Evolutionary conservation across 2,329 filamentous ascomycete genomes (phyloP).

Genomic region (Daldinia sp.): DNA sequence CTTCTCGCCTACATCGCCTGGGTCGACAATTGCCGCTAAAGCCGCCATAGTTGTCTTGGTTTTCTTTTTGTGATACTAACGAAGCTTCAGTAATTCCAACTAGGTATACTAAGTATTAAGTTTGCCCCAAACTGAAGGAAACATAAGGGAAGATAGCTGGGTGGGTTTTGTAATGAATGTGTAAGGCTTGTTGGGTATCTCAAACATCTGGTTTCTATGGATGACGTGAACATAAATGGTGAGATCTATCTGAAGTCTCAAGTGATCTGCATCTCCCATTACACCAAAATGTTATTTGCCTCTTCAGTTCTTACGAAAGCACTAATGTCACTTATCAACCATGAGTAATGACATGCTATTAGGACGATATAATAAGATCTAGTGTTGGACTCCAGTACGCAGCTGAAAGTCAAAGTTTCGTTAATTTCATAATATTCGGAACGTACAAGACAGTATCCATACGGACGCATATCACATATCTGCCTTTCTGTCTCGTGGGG

Average conservation of each 20-base stretch:
- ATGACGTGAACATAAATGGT: not conserved
- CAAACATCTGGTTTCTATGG: not conserved
- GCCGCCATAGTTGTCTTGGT: not conserved
- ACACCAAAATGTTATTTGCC: not conserved
- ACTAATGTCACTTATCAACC: not conserved
- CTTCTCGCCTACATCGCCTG: not conserved
- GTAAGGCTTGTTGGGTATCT: not conserved
- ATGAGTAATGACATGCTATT: not conserved
- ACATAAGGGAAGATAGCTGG: not conserved
- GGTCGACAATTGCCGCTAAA: not conserved
- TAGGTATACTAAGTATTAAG: not conserved
- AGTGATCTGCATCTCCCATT: not conserved
- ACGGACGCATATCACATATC: not conserved
- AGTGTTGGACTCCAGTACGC: not conserved
- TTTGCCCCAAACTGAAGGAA: not conserved
- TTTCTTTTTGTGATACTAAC: no score
- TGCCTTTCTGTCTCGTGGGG: not conserved
- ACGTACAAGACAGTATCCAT: not conserved
- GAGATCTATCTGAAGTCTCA: not conserved
- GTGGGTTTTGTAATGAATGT: not conserved
- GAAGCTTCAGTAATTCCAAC: not conserved
- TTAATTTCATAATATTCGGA: not conserved
- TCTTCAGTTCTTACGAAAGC: not conserved
- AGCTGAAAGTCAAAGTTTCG: not conserved
- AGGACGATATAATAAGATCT: not conserved